These are phyloP conservation scores for Fagus crenata DNA, from an alignment of 306 rosid species.

Conservation along the genomic window DNA sequence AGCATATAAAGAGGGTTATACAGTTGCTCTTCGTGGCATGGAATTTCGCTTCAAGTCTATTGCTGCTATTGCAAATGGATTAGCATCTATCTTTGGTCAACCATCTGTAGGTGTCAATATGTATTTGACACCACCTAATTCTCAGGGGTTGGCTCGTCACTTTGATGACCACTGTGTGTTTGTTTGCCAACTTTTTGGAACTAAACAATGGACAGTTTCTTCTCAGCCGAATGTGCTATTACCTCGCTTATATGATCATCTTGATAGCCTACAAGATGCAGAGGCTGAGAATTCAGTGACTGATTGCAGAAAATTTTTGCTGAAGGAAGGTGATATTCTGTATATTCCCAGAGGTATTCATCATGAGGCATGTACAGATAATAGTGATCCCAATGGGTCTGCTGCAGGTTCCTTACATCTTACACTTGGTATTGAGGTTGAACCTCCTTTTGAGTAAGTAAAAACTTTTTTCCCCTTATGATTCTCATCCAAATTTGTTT, in stretches of 20 bases:
- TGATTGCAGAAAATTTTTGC: conserved; percentile 45
- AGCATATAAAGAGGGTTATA: conserved; percentile 74
- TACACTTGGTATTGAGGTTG: conserved; percentile 82
- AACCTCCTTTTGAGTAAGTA: conserved; percentile 89
- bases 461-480: neutral
- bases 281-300: conserved; percentile 43
- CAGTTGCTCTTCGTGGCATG: conserved; percentile 80
- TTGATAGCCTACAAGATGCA: conserved; percentile 33
- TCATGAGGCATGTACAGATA: conserved; percentile 68
- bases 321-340: conserved; percentile 69
- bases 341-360: conserved; percentile 89
- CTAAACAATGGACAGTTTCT: conserved; percentile 67
- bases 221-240: conserved; percentile 47
- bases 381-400: conserved; percentile 40
- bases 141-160: conserved; percentile 85
- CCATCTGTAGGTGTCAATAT: conserved; percentile 89
- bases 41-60: conserved; percentile 65
- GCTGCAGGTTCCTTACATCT: conserved; percentile 68
- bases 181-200: conserved; percentile 81
- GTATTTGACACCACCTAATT: conserved; percentile 86
- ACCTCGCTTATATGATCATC: conserved; percentile 74
- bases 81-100: conserved; percentile 76
- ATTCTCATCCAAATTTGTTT: conserved; percentile 3
- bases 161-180: conserved; percentile 86
- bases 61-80: conserved; percentile 64